phyloP scores from a whole-genome alignment of 1,284 basidiomycete species.

The Trametes polyzona region DNA sequence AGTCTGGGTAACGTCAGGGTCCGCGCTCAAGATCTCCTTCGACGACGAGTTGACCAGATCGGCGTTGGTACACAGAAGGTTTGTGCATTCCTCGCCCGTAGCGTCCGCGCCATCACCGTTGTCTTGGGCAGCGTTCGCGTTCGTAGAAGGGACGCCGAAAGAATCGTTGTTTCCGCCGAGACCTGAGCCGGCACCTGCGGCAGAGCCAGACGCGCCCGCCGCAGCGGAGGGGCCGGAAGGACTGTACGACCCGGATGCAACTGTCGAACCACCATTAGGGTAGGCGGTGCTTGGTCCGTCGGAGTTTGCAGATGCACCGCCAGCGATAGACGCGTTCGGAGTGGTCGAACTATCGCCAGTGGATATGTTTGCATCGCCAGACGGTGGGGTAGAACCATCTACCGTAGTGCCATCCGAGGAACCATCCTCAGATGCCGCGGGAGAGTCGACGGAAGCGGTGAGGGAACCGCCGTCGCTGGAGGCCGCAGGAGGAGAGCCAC shows the following conservation, averaged over 20 bases:
- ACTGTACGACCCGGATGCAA: not conserved
- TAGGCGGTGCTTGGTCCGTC: not conserved
- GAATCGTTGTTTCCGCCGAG: not conserved
- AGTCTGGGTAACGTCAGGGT: too few relatives aligned
- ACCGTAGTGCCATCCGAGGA: not conserved
- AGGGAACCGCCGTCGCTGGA: not conserved
- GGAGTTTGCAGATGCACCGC: not conserved
- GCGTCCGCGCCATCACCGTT: too few relatives aligned
- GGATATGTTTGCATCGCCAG: not conserved
- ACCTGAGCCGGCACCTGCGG: not conserved
- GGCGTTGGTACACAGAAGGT: not conserved
- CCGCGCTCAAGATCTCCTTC: too few relatives aligned
- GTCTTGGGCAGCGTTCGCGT: not conserved
- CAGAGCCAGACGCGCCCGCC: not conserved
- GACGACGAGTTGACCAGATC: too few relatives aligned
- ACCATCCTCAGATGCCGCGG: not conserved
- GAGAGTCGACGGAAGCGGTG: not conserved
- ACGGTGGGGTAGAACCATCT: not conserved
- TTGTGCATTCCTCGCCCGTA: not conserved
- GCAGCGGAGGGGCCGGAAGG: not conserved
- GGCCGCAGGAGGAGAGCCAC: not conserved
- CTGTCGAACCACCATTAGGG: not conserved
- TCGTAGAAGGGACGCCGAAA: not conserved
- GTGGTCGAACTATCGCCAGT: not conserved
- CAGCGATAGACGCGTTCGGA: not conserved